Conservation (phyloP, 495 filamentous ascomycete genomes). For the Xylaria grammica region DNA sequence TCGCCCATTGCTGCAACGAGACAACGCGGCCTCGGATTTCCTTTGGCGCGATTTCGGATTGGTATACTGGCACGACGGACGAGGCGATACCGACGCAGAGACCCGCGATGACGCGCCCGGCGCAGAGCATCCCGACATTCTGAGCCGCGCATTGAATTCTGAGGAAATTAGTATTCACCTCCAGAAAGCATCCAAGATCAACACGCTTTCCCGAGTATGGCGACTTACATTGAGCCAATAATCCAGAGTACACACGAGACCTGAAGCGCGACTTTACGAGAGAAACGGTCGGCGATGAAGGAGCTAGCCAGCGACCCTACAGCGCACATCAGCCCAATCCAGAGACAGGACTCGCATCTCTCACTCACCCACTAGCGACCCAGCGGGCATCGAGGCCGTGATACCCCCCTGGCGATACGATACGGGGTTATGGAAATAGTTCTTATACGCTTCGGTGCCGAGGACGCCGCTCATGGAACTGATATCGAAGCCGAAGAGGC, state of each 20-base stretch:
- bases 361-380: slow-evolving; percentile 64
- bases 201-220: background rate
- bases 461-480: slow-evolving; percentile 72
- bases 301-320: slow-evolving; percentile 63
- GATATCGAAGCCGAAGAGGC: slow-evolving; percentile 77
- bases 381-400: slow-evolving; percentile 74
- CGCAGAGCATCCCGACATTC: slow-evolving; percentile 67
- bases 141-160: slow-evolving; percentile 64
- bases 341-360: background rate
- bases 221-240: slow-evolving; percentile 61
- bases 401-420: slow-evolving; percentile 67
- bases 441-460: slow-evolving; percentile 64
- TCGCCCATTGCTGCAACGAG: slow-evolving; percentile 75
- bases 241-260: slow-evolving; percentile 75
- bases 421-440: slow-evolving; percentile 62
- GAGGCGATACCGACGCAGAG: slow-evolving; percentile 78
- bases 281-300: slow-evolving; percentile 70
- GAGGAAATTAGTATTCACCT: background rate
- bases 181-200: background rate
- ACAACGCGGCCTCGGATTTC: slow-evolving; percentile 81
- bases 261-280: slow-evolving; percentile 72
- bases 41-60: slow-evolving; percentile 77
- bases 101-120: slow-evolving; percentile 73
- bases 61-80: slow-evolving; percentile 77
- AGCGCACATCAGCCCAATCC: background rate